Percentiles rank a stretch among this genome's conserved stretches.
These are phyloP conservation scores for Aspergillus niger DNA, from an alignment of 2,329 filamentous ascomycete genomes.

Conservation along the genomic window DNA sequence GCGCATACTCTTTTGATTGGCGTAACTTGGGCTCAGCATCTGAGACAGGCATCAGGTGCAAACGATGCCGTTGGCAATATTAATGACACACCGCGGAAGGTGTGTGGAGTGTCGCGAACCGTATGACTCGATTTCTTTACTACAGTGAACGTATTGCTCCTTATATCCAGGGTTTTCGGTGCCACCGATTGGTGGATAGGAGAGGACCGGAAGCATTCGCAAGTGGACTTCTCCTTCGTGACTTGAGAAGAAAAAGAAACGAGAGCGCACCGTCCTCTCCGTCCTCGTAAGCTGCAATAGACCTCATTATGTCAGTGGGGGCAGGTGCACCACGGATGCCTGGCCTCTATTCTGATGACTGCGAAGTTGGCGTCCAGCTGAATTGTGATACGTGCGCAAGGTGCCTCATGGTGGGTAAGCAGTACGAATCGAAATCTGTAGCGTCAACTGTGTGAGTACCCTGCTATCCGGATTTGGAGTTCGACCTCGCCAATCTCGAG, in stretches of 20 bases:
- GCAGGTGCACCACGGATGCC: background rate
- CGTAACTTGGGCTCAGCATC: background rate
- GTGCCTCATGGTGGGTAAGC: background rate
- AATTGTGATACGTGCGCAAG: background rate
- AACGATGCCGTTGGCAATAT: background rate
- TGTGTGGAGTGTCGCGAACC: background rate
- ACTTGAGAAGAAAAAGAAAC: background rate
- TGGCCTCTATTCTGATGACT: background rate
- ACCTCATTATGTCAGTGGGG: background rate
- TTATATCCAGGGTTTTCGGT: background rate
- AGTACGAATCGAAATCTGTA: background rate
- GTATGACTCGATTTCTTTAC: slow-evolving; percentile 1
- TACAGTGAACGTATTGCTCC: background rate
- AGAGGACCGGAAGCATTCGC: background rate
- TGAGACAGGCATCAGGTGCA: background rate
- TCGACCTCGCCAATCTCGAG: background rate
- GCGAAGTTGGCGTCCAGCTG: background rate
- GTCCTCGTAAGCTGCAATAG: background rate
- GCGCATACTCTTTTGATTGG: too few species aligned
- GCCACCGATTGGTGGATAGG: background rate
- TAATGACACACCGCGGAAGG: background rate
- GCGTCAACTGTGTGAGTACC: background rate
- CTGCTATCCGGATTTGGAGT: background rate
- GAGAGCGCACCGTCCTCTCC: background rate
- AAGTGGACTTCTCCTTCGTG: background rate